phyloP scores from a whole-genome alignment of 495 filamentous ascomycete species.

The Hypomontagnella monticulosa region DNA sequence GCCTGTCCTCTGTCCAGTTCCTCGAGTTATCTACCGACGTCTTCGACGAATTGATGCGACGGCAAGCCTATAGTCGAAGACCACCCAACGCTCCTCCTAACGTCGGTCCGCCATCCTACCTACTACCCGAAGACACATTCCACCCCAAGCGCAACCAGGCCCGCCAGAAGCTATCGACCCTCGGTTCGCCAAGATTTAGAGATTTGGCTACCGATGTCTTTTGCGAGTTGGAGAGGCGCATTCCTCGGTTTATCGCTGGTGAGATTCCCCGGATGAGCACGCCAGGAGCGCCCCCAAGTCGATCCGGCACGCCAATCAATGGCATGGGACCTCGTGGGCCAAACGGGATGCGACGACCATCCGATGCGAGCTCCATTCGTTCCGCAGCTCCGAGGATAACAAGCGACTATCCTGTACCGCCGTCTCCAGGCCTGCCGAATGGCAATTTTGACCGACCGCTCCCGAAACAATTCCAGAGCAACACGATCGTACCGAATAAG shows the following conservation, averaged over 20 bases:
- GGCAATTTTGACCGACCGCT: constrained; percentile 65
- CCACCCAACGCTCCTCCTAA: constrained; percentile 65
- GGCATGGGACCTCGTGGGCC: constrained; percentile 58
- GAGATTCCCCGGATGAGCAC: constrained; percentile 76
- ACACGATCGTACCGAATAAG: constrained; percentile 96
- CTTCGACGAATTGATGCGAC: constrained; percentile 91
- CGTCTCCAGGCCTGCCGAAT: constrained; percentile 54
- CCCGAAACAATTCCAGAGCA: constrained; percentile 92
- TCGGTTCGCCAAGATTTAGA: constrained; percentile 83
- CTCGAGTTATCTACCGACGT: constrained; percentile 97
- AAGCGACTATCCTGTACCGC: constrained; percentile 57
- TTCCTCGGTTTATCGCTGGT: constrained; percentile 77
- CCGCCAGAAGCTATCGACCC: constrained; percentile 88
- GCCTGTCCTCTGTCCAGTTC: constrained; percentile 90
- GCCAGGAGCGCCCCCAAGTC: constrained; percentile 64
- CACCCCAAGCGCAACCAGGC: constrained; percentile 98
- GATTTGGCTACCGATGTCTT: constrained; percentile 96
- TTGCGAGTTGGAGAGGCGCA: constrained; percentile 89
- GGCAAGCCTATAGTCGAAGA: constrained; percentile 68
- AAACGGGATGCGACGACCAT: constrained; percentile 59
- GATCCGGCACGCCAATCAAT: constrained; percentile 66
- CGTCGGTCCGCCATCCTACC: constrained; percentile 68
- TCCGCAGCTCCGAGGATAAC: constrained; percentile 49
- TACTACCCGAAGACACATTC: constrained; percentile 85
- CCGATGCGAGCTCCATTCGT: constrained; percentile 63